Conservation (phyloP, 2,329 filamentous ascomycete genomes). For the Ustulina deusta region DNA sequence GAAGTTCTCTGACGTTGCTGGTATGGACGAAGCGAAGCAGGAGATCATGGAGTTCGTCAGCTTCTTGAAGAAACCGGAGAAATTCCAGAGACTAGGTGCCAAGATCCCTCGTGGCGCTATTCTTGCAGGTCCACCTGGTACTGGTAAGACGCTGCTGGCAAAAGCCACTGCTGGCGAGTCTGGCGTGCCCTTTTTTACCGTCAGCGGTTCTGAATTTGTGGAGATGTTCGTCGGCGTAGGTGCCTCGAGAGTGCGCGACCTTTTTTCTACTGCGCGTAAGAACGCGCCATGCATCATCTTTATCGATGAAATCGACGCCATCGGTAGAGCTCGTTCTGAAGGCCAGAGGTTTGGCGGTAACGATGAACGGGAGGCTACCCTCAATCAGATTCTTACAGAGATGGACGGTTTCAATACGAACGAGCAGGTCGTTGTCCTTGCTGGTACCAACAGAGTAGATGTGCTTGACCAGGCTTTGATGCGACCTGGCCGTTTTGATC, state of each 20-base stretch:
- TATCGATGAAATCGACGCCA: slow-evolving; percentile 99
- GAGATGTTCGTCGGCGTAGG: slow-evolving; percentile 99
- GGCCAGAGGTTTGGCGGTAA: slow-evolving; percentile 85
- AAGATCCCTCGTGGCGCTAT: slow-evolving; percentile 98
- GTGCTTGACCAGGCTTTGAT: slow-evolving; percentile 95
- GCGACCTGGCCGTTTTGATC: slow-evolving; percentile 95
- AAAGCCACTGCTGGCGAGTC: slow-evolving; percentile 99
- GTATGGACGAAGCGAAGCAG: slow-evolving; percentile 96
- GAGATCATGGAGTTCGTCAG: slow-evolving; percentile 99
- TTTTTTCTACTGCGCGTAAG: slow-evolving; percentile 95
- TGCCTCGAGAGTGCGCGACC: slow-evolving; percentile 91
- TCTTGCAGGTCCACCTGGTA: slow-evolving; percentile 95
- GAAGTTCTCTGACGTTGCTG: slow-evolving; percentile 96
- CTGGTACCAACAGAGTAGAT: slow-evolving; percentile 95
- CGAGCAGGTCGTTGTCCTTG: slow-evolving; percentile 95
- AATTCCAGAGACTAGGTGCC: slow-evolving; percentile 92
- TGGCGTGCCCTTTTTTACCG: slow-evolving; percentile 96
- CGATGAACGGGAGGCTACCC: slow-evolving; percentile 94
- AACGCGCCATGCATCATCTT: slow-evolving; percentile 99
- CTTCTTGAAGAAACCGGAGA: slow-evolving; percentile 92
- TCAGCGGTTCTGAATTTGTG: slow-evolving; percentile 98
- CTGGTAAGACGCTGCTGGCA: slow-evolving; percentile 95
- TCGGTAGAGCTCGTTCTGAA: slow-evolving; percentile 89
- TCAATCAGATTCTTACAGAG: slow-evolving; percentile 98
- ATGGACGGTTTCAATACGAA: slow-evolving; percentile 99